A percentile compares a stretch with the other conserved stretches of the same genome.
phyloP scores from a whole-genome alignment of 495 filamentous ascomycete species.

The Penicillium taxi region DNA sequence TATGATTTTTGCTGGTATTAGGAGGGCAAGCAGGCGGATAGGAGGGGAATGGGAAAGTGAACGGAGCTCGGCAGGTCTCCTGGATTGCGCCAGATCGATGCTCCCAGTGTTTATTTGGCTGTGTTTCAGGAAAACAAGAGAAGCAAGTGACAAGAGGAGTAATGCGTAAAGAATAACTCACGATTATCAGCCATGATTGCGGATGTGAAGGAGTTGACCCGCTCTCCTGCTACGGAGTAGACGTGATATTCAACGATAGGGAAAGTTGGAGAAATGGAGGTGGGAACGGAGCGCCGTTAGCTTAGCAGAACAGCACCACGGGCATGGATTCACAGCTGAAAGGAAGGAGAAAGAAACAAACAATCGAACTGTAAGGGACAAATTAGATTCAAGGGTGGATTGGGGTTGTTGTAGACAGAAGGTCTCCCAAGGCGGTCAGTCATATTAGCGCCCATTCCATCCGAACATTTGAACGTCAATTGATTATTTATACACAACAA shows the following conservation, averaged over 20 bases:
- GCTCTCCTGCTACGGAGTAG: slow-evolving; percentile 26
- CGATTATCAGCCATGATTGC: slow-evolving; percentile 35
- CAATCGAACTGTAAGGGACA: too few species aligned
- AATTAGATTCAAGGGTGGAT: too few species aligned
- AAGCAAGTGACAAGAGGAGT: background rate
- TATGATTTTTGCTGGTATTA: background rate
- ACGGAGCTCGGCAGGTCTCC: slow-evolving; percentile 22
- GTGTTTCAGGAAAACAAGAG: too few species aligned
- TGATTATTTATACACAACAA: too few species aligned
- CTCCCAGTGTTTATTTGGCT: too few species aligned
- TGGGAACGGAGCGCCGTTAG: slow-evolving; percentile 16
- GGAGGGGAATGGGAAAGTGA: slow-evolving; percentile 12
- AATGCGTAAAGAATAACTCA: slow-evolving; percentile 14
- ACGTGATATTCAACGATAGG: slow-evolving; percentile 16
- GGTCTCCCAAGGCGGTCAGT: slow-evolving; percentile 22
- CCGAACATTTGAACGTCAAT: too few species aligned
- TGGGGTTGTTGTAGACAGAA: slow-evolving; percentile 22
- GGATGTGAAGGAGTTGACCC: slow-evolving; percentile 28
- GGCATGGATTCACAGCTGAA: slow-evolving; percentile 29
- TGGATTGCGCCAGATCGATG: slow-evolving; percentile 26
- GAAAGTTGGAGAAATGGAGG: slow-evolving; percentile 11
- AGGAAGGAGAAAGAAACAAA: too few species aligned
- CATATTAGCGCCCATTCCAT: slow-evolving; percentile 19
- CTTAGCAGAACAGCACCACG: slow-evolving; percentile 22
- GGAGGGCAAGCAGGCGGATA: slow-evolving; percentile 1